Base-by-base conservation (phyloP, 306 rosid species). In the Dryas drummondii region DNA sequence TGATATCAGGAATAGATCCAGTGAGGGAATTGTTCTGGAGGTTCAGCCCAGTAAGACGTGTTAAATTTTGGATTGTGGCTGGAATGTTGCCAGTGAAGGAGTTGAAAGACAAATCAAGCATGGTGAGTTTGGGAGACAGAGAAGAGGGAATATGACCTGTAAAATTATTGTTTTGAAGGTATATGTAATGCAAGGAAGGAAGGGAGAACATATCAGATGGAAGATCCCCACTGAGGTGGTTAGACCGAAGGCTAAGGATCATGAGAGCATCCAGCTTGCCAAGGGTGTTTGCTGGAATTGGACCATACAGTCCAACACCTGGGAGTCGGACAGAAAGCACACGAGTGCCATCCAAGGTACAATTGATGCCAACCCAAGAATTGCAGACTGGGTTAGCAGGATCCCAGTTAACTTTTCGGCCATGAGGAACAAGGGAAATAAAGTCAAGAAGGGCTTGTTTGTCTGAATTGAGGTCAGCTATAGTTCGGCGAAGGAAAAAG, bases 391-490 rank as follows among this genome's bases (percentile, higher is more conserved):
- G 72, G 65, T 84, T 84, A 72, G 82, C 66, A 19, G 84, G 75
- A 75, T 80, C 81, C 98, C 97, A 93, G 53, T 86, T 85, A 47
- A 93, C 65, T 72, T 76, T 93, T 52, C 82, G 82, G 44, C 91
- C 88, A 80, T 91, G 97, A 82, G 90, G 97, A 80, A 93, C 76
- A 22, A 79, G 66, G 9, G 88, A 83, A 70, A 88, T 78, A 78
- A 93, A 93, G 58, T 85, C 82, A 70, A 93, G 96, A 42, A 93
- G 92, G 27, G 97, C 94, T 85, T 89, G 88, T 72, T 87, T 91
- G 78, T 93, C 97, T 37, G 94, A 85, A 78, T 82, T 63, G 55
- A 88, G 78, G 78, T 93, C 96, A 77, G 92, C 85, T 56, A 16
- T 51, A 9, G 80, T 75, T 64, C 47, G 81, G 59, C 76, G 50